Evolutionary conservation across 1,284 basidiomycete species (phyloP).

Genomic region (Uromyces viciae-fabae): DNA sequence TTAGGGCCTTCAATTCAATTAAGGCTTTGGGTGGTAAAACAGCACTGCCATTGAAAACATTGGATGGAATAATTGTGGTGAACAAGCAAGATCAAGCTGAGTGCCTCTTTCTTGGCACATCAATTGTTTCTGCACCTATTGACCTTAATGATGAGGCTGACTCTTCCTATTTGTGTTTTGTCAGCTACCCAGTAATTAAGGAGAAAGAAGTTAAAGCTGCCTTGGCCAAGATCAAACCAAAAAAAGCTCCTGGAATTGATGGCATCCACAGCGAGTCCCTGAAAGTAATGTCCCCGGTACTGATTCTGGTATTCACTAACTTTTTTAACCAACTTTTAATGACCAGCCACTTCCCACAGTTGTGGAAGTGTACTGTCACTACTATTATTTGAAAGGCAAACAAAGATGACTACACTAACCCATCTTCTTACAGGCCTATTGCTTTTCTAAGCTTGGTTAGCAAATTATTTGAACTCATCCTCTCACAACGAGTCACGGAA

Average conservation of each 20-base stretch:
- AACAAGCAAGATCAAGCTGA: slow-evolving; percentile 1
- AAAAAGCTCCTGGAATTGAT: slow-evolving; percentile 4
- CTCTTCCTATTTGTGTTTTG: background rate
- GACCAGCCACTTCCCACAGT: too few species aligned
- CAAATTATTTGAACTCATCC: background rate
- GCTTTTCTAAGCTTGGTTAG: background rate
- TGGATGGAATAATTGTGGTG: background rate
- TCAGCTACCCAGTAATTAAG: background rate
- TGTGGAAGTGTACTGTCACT: too few species aligned
- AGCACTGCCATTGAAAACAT: background rate
- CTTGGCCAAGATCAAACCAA: background rate
- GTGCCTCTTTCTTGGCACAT: slow-evolving; percentile 11
- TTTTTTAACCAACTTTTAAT: too few species aligned
- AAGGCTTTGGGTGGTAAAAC: background rate
- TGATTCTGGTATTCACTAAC: too few species aligned
- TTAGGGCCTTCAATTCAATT: background rate
- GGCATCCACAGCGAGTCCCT: slow-evolving; percentile 4
- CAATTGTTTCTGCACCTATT: background rate
- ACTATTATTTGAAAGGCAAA: too few species aligned
- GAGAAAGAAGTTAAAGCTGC: background rate
- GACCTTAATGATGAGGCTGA: background rate
- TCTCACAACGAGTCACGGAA: background rate
- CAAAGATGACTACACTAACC: too few species aligned
- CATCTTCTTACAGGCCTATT: background rate
- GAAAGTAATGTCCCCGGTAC: background rate